Evolutionary conservation across 1,284 basidiomycete genomes (phyloP), one percentile per base, ranked within the genome.

Genomic region (Afroboletus lepidellus): DNA sequence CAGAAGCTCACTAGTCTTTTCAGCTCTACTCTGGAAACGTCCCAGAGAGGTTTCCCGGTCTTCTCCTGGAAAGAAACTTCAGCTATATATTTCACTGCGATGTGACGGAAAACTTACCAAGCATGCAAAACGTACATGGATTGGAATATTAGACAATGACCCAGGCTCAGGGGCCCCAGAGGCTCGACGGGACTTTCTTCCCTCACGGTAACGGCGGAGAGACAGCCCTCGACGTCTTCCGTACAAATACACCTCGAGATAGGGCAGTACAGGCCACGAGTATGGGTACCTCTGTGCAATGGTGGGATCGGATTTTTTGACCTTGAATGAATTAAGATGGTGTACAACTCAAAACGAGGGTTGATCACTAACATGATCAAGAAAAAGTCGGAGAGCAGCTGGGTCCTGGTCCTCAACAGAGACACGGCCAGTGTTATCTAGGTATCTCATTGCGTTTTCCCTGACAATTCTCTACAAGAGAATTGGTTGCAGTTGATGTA

Each of bases 251-350:
- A 56, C 20, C 15, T 55, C 60, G 1, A 61, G 37, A 41, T 68
- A 68, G 12, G 51, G 48, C 11, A 67, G 15, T 3, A 66, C 50
- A 3, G 53, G 53, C 62, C 62, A 64, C 0, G 38, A 43, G n/a
- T 60, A 44, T 0, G 55, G 47, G n/a, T 63, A 64, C 24, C 20
- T 58, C 41, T 30, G 44, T 15, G 53, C 18, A 24, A 63, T 36
- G 4, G 38, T 43, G 6, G 52, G 46, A 8, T 66, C 20, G 5
- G 18, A 32, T 13, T 21, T 43, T 29, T 55, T 55, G 1, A 66
- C 37, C 62, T 66, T 47, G 7, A 20, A 24, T 7, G 29, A n/a
- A 32, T 53, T n/a, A 54, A 8, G 8, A 46, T 29, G 24, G 5
- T 13, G 41, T 38, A 21, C 25, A 25, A 27, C 29, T 33, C 5